Conservation (phyloP, 305 asterid species). For the Plantago coronopus region DNA sequence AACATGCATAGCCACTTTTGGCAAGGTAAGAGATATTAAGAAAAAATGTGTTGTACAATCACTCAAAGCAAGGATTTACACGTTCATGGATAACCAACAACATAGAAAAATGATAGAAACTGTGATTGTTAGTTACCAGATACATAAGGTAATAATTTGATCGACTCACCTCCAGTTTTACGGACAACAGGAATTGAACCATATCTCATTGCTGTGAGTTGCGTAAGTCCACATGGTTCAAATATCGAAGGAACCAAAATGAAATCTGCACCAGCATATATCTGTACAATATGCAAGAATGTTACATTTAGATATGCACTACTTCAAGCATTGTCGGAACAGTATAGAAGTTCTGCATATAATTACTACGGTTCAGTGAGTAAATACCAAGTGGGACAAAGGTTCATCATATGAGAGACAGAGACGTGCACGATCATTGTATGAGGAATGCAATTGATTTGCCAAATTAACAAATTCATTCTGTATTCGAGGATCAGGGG, state of each 20-base stretch:
- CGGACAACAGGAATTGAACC: slow-evolving; percentile 94
- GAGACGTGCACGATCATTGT: slow-evolving; percentile 76
- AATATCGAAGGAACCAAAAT: slow-evolving; percentile 92
- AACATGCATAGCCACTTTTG: too few species aligned
- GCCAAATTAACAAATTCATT: slow-evolving; percentile 84
- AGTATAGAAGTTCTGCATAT: slow-evolving; percentile 2
- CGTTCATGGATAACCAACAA: too few species aligned
- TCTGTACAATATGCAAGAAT: slow-evolving; percentile 43
- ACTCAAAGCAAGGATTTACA: too few species aligned
- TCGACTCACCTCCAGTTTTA: slow-evolving; percentile 87
- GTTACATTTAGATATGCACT: slow-evolving; percentile 20
- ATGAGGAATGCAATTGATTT: slow-evolving; percentile 72
- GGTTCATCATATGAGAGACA: slow-evolving; percentile 96
- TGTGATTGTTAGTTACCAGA: too few species aligned
- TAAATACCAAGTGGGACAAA: slow-evolving; percentile 90
- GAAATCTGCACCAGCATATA: slow-evolving; percentile 96
- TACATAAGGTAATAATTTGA: too few species aligned
- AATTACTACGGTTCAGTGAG: slow-evolving; percentile 18
- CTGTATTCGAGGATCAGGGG: slow-evolving; percentile 96
- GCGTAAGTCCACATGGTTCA: slow-evolving; percentile 99
- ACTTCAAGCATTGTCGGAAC: slow-evolving; percentile 2
- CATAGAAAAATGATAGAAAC: too few species aligned
- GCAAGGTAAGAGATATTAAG: too few species aligned
- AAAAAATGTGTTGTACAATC: too few species aligned
- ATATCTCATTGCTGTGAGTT: slow-evolving; percentile 98